Base-by-base conservation (phyloP, 2,329 filamentous ascomycete genomes). In the Helicocarpus griseus region DNA sequence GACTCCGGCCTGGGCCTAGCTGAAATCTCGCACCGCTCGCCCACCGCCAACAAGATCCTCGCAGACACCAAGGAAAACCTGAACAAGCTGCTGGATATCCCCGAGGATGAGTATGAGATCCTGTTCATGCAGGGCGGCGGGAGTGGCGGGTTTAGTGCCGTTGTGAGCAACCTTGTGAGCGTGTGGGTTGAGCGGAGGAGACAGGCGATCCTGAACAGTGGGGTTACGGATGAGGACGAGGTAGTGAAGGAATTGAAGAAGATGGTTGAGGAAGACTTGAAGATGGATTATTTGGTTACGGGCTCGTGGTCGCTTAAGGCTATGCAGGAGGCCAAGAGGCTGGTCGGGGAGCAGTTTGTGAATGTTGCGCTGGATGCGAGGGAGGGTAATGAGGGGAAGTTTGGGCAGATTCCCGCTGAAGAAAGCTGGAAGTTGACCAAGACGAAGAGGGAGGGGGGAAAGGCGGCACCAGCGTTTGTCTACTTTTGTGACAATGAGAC, bases 401-500 rank as follows among this genome's bases (percentile, higher is more conserved):
- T 94, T 66, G 89, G 89, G 53, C 81, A 75, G 55, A 95, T 97
- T 48, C 86, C 91, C 0, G 77, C 83, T 8, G 83, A 90, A 68
- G 80, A 79, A 56, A 79, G 78, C 19, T 96, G 89, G 88, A 85
- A 77, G 31, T 76, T 93, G 53, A 80, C 77, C 14, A 68, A 72
- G 6, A 86, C 82, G 38, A 75, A 81, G 58, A 75, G 80, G 35
- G 74, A 84, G 8, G 69, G 68, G 69, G 70, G 26, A 69, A 71
- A 51, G 43, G 44, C 2, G 74, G 70, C 67, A 4, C 57, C 60
- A 55, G 80, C 89, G 0, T 77, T 95, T 61, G 85, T 91, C 1
- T 97, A 96, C 70, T 90, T 82, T 67, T 95, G 91, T 68, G 86
- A 90, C 68, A 97, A 97, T 61, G 90, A 97, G 75, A 95, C 89